These are phyloP conservation scores for Coniferiporia sulphurascens DNA, from an alignment of 1,284 basidiomycete genomes.

Conservation along the genomic window DNA sequence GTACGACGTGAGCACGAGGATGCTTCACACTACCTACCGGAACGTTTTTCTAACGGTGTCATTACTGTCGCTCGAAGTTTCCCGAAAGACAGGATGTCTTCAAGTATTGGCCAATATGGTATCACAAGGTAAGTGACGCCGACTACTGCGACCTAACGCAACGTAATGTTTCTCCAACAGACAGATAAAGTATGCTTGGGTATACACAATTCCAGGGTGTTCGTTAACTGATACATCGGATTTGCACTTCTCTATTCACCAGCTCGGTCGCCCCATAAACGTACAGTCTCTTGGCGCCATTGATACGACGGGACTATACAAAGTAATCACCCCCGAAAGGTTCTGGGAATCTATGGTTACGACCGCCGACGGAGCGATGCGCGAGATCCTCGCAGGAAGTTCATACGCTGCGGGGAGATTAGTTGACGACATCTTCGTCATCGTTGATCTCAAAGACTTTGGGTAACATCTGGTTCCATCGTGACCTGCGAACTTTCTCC, in stretches of 20 bases:
- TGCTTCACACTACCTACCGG: slow-evolving; percentile 10
- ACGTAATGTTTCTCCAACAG: slow-evolving; percentile 27
- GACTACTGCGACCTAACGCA: background rate
- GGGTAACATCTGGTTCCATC: slow-evolving; percentile 36
- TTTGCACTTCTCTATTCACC: slow-evolving; percentile 21
- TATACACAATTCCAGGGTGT: background rate
- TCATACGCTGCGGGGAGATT: slow-evolving; percentile 44
- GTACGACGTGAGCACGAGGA: slow-evolving; percentile 45
- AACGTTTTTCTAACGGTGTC: background rate
- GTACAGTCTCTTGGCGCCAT: slow-evolving; percentile 57
- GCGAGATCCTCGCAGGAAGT: slow-evolving; percentile 65
- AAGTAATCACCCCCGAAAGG: slow-evolving; percentile 51
- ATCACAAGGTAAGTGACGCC: slow-evolving; percentile 52
- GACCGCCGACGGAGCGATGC: slow-evolving; percentile 53
- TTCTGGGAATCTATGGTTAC: slow-evolving; percentile 62
- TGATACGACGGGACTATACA: slow-evolving; percentile 56
- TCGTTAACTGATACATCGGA: slow-evolving; percentile 31
- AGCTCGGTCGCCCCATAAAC: slow-evolving; percentile 56
- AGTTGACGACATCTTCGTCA: slow-evolving; percentile 51
- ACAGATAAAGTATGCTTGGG: slow-evolving; percentile 48
- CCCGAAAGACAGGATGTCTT: slow-evolving; percentile 63
- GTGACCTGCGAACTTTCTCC: background rate
- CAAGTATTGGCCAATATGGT: slow-evolving; percentile 68
- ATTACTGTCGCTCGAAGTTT: slow-evolving; percentile 38
- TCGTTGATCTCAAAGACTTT: slow-evolving; percentile 65